phyloP scores from a whole-genome alignment of 352 stramenopile species.

The Globisporangium solare region DNA sequence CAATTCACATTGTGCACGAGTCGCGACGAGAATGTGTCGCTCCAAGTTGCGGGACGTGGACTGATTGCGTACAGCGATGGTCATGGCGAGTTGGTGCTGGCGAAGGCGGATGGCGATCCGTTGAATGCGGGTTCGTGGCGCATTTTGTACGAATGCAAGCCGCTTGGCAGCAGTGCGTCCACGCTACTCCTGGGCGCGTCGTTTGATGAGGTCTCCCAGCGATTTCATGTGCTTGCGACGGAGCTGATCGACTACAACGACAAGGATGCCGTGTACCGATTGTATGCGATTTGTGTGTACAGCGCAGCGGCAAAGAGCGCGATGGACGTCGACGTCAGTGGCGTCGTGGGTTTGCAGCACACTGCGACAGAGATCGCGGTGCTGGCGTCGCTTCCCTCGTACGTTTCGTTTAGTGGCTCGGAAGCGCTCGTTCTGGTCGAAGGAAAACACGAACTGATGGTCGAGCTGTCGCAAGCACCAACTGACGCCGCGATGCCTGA shows the following conservation, averaged over 20 bases:
- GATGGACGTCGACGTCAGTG: conserved; percentile 34
- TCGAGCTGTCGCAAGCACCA: conserved; percentile 20
- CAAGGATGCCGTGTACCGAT: conserved; percentile 42
- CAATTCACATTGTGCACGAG: conserved; percentile 29
- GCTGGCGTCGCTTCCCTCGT: conserved; percentile 46
- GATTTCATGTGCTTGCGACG: conserved; percentile 41
- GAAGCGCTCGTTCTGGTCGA: conserved; percentile 56
- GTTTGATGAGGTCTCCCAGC: conserved; percentile 36
- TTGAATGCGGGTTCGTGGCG: conserved; percentile 29
- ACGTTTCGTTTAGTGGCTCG: conserved; percentile 38
- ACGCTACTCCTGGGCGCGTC: conserved; percentile 42
- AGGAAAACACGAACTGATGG: conserved; percentile 46
- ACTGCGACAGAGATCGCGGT: conserved; percentile 35
- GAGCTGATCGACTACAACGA: conserved; percentile 40
- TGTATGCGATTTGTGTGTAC: conserved; percentile 41
- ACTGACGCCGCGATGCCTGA: background rate
- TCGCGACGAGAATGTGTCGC: conserved; percentile 53
- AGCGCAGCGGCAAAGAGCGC: conserved; percentile 10
- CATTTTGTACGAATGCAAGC: conserved; percentile 46
- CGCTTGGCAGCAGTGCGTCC: conserved; percentile 24
- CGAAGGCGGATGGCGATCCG: conserved; percentile 29
- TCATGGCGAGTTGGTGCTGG: conserved; percentile 43
- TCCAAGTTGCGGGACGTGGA: conserved; percentile 56
- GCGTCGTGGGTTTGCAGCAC: conserved; percentile 32
- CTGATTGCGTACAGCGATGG: conserved; percentile 67